phyloP scores from a whole-genome alignment of 1,284 basidiomycete genomes.

The Fomitiporia mediterranea region DNA sequence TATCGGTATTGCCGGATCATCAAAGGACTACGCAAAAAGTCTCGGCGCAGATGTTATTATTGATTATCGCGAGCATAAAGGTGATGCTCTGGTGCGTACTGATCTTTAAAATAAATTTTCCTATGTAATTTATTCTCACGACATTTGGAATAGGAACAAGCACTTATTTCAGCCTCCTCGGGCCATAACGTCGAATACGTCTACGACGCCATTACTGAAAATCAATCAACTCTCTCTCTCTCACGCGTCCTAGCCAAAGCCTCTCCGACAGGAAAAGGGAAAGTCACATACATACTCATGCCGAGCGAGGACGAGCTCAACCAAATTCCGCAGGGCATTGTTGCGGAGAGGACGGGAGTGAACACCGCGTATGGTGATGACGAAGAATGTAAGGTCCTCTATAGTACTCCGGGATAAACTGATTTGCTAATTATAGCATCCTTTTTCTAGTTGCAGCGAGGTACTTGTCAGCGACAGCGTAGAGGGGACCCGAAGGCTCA shows the following conservation, averaged over 20 bases:
- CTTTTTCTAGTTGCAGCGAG: too few species aligned
- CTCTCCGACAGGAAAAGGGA: conserved; percentile 11
- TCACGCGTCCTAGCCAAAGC: conserved; percentile 4
- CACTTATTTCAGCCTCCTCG: neutral
- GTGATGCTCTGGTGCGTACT: neutral
- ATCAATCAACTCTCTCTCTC: neutral
- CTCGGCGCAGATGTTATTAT: conserved; percentile 28
- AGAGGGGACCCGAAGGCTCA: too few species aligned
- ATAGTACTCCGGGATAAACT: neutral
- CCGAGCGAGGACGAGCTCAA: conserved; percentile 8
- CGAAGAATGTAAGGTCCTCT: neutral
- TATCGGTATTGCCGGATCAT: conserved; percentile 29
- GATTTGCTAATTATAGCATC: too few species aligned
- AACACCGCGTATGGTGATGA: conserved; percentile 1
- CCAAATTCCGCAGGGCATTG: conserved; percentile 1
- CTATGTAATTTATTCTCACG: neutral
- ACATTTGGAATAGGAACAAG: neutral
- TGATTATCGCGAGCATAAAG: conserved; percentile 27
- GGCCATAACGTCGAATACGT: neutral
- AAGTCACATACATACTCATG: neutral
- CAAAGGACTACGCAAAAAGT: conserved; percentile 20
- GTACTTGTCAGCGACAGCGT: too few species aligned
- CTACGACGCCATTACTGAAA: conserved; percentile 5
- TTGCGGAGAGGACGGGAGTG: neutral
- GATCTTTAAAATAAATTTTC: neutral